These are phyloP conservation scores for Pseudopithomyces chartarum DNA, from an alignment of 2,329 filamentous ascomycete species.

Conservation along the genomic window DNA sequence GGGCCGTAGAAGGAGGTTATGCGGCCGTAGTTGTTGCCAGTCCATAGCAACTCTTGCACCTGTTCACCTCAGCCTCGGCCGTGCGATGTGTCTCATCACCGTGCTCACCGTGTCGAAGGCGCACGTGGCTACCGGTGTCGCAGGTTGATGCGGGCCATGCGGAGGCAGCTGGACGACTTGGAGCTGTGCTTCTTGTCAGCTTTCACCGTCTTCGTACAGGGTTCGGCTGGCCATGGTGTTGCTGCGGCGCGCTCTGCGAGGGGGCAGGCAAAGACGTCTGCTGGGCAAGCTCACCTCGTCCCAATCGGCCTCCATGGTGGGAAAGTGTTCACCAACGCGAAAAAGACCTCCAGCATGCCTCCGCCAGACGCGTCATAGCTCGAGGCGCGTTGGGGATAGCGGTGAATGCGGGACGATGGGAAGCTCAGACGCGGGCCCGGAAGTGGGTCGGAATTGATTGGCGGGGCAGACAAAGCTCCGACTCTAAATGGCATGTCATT, in stretches of 20 bases:
- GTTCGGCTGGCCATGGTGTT: background rate
- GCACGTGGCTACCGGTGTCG: constrained; percentile 76
- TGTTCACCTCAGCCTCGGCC: constrained; percentile 1
- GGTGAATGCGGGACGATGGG: constrained; percentile 2
- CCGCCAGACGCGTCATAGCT: constrained; percentile 20
- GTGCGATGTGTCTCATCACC: background rate
- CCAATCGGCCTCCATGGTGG: constrained; percentile 58
- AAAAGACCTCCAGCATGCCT: constrained; percentile 36
- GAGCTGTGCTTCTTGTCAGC: constrained; percentile 60
- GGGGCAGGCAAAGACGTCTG: background rate
- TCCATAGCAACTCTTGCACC: constrained; percentile 88
- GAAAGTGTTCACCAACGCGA: constrained; percentile 27
- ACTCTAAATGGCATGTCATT: background rate
- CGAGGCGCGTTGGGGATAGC: constrained; percentile 15
- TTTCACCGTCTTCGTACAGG: background rate
- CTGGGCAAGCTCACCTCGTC: constrained; percentile 49
- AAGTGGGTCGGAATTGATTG: constrained; percentile 18
- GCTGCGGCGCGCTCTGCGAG: background rate
- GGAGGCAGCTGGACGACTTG: constrained; percentile 81
- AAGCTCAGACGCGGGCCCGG: constrained; percentile 21
- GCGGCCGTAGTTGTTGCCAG: constrained; percentile 87
- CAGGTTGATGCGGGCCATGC: constrained; percentile 68
- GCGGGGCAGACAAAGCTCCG: constrained; percentile 20
- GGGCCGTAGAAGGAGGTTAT: constrained; percentile 86
- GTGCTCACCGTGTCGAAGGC: constrained; percentile 73